Base-by-base conservation (phyloP, 352 stramenopile species). In the Pythium insidiosum region DNA sequence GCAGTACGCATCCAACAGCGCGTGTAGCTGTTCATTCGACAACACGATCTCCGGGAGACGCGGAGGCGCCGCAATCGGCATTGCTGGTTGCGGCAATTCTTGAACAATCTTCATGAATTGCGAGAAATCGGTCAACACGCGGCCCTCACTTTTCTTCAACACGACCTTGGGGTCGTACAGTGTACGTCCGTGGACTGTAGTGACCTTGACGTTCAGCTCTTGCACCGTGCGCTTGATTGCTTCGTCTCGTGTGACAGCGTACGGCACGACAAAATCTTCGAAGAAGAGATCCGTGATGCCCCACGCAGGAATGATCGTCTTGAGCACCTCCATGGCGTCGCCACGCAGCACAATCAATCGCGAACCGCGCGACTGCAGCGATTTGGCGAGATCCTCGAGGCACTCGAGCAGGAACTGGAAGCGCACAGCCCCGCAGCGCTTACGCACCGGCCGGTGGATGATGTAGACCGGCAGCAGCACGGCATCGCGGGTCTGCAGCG, bases 391-490 rank as follows among this genome's bases (percentile, higher is more conserved):
- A 43, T 97, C 89, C 19, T 59, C 25, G 4, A 98, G 49, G 42
- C 71, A 86, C 62, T 98, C 84, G 15, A 98, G 61, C 12, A 98
- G 45, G 56, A 98, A 98, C 57, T 95, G 86, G 35, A 84, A 94
- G 12, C 79, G 67, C 26, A 82, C 60, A 9, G 73, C 38, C 3
- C 84, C 68, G 26, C 68, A 86, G 41, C 78, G 69, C 40, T 84
- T 70, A 38, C 75, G 86, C 18, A 75, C 72, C 0, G 79, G 66
- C 23, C 62, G 73, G 47, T 97, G 84, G 25, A 96, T 56, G 25
- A 93, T 84, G 56, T 96, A 97, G 26, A 96, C 53, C 0, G 89
- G 80, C 20, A 85, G 47, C 4, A 86, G 43, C 43, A 71, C 63
- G 4, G 61, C 41, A 24, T 62, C 60, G 1, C 20, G 28, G 1